phyloP scores from a whole-genome alignment of 345 rosid species.

The Eucalyptus fibrosa region DNA sequence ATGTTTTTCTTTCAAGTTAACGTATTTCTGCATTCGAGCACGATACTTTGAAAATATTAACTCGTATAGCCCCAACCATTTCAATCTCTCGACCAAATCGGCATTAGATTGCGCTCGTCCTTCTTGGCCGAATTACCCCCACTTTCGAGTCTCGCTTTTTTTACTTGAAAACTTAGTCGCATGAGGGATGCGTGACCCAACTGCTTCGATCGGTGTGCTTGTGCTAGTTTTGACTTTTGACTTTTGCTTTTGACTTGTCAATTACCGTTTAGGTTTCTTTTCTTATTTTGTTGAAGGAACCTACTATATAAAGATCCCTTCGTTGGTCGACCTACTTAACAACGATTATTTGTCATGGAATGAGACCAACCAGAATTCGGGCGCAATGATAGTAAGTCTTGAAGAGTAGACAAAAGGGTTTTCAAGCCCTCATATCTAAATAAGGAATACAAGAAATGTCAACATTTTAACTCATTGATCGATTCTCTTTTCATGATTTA shows the following conservation, averaged over 20 bases:
- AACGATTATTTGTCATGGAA: too few relatives aligned
- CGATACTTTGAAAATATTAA: neutral
- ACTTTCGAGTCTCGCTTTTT: neutral
- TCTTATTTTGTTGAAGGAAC: neutral
- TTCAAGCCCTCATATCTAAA: neutral
- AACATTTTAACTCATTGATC: too few relatives aligned
- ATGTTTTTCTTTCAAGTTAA: neutral
- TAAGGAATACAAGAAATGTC: too few relatives aligned
- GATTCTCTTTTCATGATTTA: too few relatives aligned
- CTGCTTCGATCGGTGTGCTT: neutral
- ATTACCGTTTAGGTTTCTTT: neutral
- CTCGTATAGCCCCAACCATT: neutral
- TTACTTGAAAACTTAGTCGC: neutral
- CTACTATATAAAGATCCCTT: neutral
- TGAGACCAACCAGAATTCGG: too few relatives aligned
- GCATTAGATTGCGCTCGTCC: too few relatives aligned
- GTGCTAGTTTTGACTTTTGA: neutral
- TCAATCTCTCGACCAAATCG: neutral
- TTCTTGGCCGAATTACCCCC: too few relatives aligned
- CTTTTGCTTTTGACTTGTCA: neutral
- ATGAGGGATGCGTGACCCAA: neutral
- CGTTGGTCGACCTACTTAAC: too few relatives aligned
- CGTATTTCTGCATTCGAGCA: neutral
- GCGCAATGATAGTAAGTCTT: too few relatives aligned
- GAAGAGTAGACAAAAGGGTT: neutral